Base-by-base conservation (phyloP, 2,329 filamentous ascomycete species). In the Colletotrichum salicis region DNA sequence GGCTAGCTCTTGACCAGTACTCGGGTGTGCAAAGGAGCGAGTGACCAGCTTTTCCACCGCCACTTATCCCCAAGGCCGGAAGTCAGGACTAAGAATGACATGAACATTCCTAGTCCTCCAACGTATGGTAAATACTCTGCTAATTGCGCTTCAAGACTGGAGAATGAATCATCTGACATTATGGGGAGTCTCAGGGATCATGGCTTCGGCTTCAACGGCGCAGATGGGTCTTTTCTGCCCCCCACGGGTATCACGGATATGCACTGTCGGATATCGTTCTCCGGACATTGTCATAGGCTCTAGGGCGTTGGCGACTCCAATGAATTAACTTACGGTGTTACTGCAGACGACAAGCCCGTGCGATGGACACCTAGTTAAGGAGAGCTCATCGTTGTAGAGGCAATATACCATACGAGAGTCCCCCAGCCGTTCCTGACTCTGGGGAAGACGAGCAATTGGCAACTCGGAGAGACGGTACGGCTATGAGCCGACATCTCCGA, bases 71-170 rank as follows among this genome's bases (percentile, higher is more conserved):
- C 5, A 4, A 19, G 2, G 7, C 6, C 37, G 13, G 15, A 41
- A 41, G 15, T 41, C 37, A 5, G 37, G 15, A 19, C 13, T 3
- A 41, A 7, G 5, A 41, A 6, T 5, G 1, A 5, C 4, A 48
- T 2, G 7, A 11, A 10, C 7, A n/a, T 10, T n/a, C 2, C 6
- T 1, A 48, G 41, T 48, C 8, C 2, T 11, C 7, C 4, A 10
- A 11, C 15, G 19, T 8, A 10, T 11, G 19, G 15, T 48, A 10
- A 11, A 1, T 5, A 35, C 19, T 22, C 1, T 11, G 7, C 8
- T 1, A 1, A 48, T 8, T 22, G 8, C 8, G n/a, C 2, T 10
- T 11, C 2, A 1, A 22, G 3, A 11, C 8, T 48, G 1, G 7
- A 10, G 1, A 11, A 19, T 4, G 8, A 22, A 11, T n/a, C 8